Evolutionary conservation across 2,329 filamentous ascomycete genomes (phyloP).

Genomic region (Neoarthrinium moseri): DNA sequence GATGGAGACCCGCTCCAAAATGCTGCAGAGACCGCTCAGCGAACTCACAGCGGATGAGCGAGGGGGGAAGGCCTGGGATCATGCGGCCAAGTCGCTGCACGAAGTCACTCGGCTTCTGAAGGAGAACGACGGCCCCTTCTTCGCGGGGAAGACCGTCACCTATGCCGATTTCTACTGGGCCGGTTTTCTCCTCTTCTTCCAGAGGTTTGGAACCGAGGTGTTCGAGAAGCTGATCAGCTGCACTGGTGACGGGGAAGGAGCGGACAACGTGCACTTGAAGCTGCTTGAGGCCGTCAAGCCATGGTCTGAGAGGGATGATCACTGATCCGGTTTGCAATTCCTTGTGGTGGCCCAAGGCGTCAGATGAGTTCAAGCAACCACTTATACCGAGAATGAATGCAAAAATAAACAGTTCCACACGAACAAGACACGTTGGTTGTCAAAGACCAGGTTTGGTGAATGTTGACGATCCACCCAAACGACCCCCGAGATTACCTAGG

Average conservation of each 20-base stretch:
- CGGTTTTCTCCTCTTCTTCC: slow-evolving; percentile 35
- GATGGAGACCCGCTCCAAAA: slow-evolving; percentile 44
- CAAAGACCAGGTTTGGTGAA: too few relatives aligned
- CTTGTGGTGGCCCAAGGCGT: too few relatives aligned
- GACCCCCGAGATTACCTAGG: too few relatives aligned
- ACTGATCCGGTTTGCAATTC: too few relatives aligned
- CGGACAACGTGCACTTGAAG: slow-evolving; percentile 29
- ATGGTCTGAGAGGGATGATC: slow-evolving; percentile 37
- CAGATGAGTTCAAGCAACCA: too few relatives aligned
- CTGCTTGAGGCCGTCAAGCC: slow-evolving; percentile 39
- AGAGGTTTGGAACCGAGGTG: slow-evolving; percentile 31
- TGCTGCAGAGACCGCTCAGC: slow-evolving; percentile 51
- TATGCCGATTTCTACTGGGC: slow-evolving; percentile 61
- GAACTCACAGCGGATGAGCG: slow-evolving; percentile 46
- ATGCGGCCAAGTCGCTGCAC: slow-evolving; percentile 34
- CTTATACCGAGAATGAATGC: too few relatives aligned
- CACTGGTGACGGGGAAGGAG: slow-evolving; percentile 31
- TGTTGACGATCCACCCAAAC: too few relatives aligned
- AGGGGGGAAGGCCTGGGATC: slow-evolving; percentile 48
- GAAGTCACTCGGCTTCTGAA: slow-evolving; percentile 46
- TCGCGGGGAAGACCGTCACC: slow-evolving; percentile 53
- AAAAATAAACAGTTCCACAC: too few relatives aligned
- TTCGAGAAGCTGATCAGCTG: slow-evolving; percentile 33
- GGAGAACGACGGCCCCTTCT: slow-evolving; percentile 60
- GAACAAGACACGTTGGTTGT: too few relatives aligned